Evolutionary conservation across 208 protist genomes (phyloP).

Genomic region (Leishmania turanica): DNA sequence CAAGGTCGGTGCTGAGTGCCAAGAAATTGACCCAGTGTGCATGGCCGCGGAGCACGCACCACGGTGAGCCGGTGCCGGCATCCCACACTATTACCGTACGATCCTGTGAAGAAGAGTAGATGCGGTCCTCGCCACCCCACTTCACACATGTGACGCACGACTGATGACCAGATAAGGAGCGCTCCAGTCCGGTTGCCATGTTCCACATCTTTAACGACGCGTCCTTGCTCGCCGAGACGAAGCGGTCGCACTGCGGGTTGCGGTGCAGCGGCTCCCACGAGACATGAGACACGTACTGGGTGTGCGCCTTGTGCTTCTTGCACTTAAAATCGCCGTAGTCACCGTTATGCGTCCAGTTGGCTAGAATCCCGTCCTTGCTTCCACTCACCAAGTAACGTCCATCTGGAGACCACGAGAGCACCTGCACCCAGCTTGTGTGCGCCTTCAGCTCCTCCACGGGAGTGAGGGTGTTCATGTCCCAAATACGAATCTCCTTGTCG

Average conservation of each 20-base stretch:
- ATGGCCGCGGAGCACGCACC: slow-evolving; percentile 94
- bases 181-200: slow-evolving; percentile 56
- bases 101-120: slow-evolving; percentile 98
- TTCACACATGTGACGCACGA: slow-evolving; percentile 96
- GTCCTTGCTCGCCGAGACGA: slow-evolving; percentile 95
- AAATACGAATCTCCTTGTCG: slow-evolving; percentile 97
- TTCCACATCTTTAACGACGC: slow-evolving; percentile 92
- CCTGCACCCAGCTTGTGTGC: slow-evolving; percentile 97
- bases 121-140: slow-evolving; percentile 95
- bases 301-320: slow-evolving; percentile 92
- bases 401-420: slow-evolving; percentile 96
- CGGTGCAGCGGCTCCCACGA: slow-evolving; percentile 97
- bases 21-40: slow-evolving; percentile 99
- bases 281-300: slow-evolving; percentile 95
- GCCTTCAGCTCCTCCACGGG: slow-evolving; percentile 91
- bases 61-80: slow-evolving; percentile 64
- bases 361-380: slow-evolving; percentile 93
- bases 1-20: slow-evolving; percentile 97
- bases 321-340: slow-evolving; percentile 79
- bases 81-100: slow-evolving; percentile 97
- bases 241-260: slow-evolving; percentile 77
- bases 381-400: slow-evolving; percentile 93
- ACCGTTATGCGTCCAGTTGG: slow-evolving; percentile 92
- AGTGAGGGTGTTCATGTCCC: slow-evolving; percentile 97
- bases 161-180: slow-evolving; percentile 96